Evolutionary conservation across 192 early-diverging fungal genomes (phyloP).

Genomic region (Backusella sp.): DNA sequence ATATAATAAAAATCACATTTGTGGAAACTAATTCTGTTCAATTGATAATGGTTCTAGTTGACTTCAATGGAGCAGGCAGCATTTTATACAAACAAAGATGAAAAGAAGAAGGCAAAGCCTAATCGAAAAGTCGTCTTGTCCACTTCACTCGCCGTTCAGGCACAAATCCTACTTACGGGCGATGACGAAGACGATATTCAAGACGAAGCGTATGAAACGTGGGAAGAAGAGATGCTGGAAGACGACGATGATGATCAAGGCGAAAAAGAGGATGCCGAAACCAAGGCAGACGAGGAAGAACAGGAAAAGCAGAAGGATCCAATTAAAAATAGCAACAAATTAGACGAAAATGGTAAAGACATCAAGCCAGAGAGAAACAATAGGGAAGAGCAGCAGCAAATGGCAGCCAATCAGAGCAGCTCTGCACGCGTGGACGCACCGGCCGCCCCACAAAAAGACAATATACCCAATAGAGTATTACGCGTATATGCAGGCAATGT

Average conservation of each 20-base stretch:
- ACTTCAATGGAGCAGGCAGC: slow-evolving; percentile 60
- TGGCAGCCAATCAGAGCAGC: neutral
- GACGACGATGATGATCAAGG: slow-evolving; percentile 27
- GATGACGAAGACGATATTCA: slow-evolving; percentile 36
- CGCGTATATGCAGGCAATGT: slow-evolving; percentile 56
- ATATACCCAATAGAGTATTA: slow-evolving; percentile 32
- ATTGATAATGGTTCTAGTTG: slow-evolving; percentile 22
- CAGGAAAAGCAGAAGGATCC: slow-evolving; percentile 30
- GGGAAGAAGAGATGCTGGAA: slow-evolving; percentile 40
- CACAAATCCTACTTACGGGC: slow-evolving; percentile 11
- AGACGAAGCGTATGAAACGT: slow-evolving; percentile 42
- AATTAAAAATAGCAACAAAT: neutral
- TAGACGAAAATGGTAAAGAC: neutral
- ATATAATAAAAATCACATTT: neutral
- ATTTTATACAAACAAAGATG: slow-evolving; percentile 9
- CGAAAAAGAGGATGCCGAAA: slow-evolving; percentile 35
- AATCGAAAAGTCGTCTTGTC: slow-evolving; percentile 22
- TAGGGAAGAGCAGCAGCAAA: slow-evolving; percentile 3
- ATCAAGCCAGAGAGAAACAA: slow-evolving; percentile 1
- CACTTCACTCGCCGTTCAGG: slow-evolving; percentile 22
- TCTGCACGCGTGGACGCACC: neutral
- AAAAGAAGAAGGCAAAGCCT: slow-evolving; percentile 13
- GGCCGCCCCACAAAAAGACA: neutral
- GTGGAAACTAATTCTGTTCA: neutral
- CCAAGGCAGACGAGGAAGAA: slow-evolving; percentile 37